Conservation (phyloP, 176 grass and related monocot species). For the Juncus effusus region DNA sequence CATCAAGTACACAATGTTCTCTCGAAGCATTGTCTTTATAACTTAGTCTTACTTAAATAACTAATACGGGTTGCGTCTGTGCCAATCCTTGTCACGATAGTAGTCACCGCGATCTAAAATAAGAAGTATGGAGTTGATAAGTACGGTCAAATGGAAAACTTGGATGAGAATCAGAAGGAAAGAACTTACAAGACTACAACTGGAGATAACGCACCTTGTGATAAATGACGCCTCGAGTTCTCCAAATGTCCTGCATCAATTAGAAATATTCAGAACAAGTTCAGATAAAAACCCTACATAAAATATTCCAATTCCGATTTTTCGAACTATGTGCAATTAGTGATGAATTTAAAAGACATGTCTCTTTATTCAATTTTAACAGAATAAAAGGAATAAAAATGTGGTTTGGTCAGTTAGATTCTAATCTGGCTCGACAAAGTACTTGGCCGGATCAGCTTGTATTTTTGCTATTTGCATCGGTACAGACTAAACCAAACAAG, state of each 20-base stretch:
- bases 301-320: neutral
- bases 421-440: too few relatives aligned
- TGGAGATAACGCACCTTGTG: slow-evolving; percentile 47
- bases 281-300: neutral
- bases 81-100: slow-evolving; percentile 67
- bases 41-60: too few relatives aligned
- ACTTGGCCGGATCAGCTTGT: too few relatives aligned
- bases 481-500: too few relatives aligned
- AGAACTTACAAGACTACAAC: neutral
- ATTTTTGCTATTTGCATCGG: too few relatives aligned
- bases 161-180: neutral
- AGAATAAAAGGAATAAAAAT: too few relatives aligned
- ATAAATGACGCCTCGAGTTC: slow-evolving; percentile 54
- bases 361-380: slow-evolving; percentile 4
- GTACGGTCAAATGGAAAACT: neutral
- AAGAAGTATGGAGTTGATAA: slow-evolving; percentile 17
- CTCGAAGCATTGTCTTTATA: too few relatives aligned
- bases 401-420: too few relatives aligned
- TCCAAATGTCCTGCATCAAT: slow-evolving; percentile 54
- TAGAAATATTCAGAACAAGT: neutral
- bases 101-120: slow-evolving; percentile 45
- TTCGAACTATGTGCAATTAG: neutral
- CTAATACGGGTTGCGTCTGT: slow-evolving; percentile 36
- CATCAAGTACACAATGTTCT: too few relatives aligned
- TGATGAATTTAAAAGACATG: too few relatives aligned